Conservation (phyloP, 1,139 yeast genomes). For the Pichia sp. region DNA sequence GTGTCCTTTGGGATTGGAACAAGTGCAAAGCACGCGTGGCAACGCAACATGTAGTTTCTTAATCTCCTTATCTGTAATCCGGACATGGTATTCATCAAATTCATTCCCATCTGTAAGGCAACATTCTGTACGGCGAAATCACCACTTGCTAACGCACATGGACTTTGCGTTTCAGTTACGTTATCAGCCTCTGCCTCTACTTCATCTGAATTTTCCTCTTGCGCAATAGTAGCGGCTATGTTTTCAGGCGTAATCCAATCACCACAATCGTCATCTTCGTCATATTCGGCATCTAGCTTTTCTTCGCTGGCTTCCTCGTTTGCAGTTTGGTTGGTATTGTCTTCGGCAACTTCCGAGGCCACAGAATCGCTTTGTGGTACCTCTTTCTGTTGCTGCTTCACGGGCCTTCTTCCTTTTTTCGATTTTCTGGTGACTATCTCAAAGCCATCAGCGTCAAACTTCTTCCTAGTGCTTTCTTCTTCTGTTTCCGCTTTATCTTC, state of each 20-base stretch:
- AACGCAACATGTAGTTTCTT: conserved; percentile 88
- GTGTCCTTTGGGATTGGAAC: conserved; percentile 76
- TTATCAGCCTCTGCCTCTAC: conserved; percentile 29
- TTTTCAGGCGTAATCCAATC: conserved; percentile 96
- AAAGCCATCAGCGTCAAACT: conserved; percentile 29
- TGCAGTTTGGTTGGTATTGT: neutral
- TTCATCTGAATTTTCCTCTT: conserved; percentile 50
- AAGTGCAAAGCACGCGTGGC: conserved; percentile 92
- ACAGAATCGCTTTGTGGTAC: neutral
- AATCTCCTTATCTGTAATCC: conserved; percentile 84
- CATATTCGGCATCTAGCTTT: conserved; percentile 41
- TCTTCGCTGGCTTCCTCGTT: neutral
- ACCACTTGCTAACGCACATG: conserved; percentile 86
- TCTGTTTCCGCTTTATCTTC: conserved; percentile 10
- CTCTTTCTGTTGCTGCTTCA: neutral
- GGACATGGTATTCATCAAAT: conserved; percentile 76
- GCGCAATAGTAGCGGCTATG: conserved; percentile 60
- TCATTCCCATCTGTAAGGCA: conserved; percentile 82
- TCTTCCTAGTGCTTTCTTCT: conserved; percentile 18
- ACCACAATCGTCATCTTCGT: conserved; percentile 72
- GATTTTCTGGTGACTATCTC: conserved; percentile 26
- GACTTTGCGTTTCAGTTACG: conserved; percentile 35
- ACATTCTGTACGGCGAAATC: conserved; percentile 98
- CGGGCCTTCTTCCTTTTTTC: conserved; percentile 11
- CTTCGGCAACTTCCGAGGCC: neutral